A percentile compares a stretch with the other conserved stretches of the same genome.
Conservation (phyloP, 345 rosid genomes). For the Gossypium rotundifolium region DNA sequence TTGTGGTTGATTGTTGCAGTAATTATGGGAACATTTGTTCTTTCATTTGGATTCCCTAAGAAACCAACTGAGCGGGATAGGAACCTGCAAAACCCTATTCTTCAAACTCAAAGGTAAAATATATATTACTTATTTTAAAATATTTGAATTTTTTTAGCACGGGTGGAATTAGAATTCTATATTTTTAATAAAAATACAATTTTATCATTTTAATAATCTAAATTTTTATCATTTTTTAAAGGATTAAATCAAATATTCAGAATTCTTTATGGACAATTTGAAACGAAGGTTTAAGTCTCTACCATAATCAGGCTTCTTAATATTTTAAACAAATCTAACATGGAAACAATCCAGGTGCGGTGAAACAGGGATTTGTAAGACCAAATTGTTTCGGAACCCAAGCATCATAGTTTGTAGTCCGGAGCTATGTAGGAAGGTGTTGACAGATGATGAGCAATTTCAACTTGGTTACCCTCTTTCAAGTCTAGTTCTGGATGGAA, state of each 20-base stretch:
- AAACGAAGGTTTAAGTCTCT: not conserved
- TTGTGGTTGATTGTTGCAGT: not conserved
- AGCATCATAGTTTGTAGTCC: constrained; percentile 19
- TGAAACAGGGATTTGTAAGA: not conserved
- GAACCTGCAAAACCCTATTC: too few relatives aligned
- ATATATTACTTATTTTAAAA: too few relatives aligned
- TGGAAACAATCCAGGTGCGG: not conserved
- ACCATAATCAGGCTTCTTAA: not conserved
- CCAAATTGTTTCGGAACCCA: constrained; percentile 14
- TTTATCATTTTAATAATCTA: too few relatives aligned
- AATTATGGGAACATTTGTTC: not conserved
- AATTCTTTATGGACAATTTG: constrained; percentile 29
- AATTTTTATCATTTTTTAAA: too few relatives aligned
- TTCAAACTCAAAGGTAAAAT: too few relatives aligned
- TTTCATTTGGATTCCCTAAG: not conserved
- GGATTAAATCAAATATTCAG: constrained; percentile 13
- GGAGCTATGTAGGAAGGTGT: constrained; percentile 20
- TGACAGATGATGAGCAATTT: constrained; percentile 22
- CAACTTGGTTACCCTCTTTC: constrained; percentile 8
- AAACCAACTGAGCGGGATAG: too few relatives aligned
- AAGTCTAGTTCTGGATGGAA: not conserved
- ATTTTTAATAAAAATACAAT: too few relatives aligned
- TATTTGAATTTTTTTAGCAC: too few relatives aligned
- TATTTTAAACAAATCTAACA: too few relatives aligned
- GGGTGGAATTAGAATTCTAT: too few relatives aligned